Evolutionary conservation across 768 basidiomycete species (phyloP).

Genomic region (Phaeotremella fagi): DNA sequence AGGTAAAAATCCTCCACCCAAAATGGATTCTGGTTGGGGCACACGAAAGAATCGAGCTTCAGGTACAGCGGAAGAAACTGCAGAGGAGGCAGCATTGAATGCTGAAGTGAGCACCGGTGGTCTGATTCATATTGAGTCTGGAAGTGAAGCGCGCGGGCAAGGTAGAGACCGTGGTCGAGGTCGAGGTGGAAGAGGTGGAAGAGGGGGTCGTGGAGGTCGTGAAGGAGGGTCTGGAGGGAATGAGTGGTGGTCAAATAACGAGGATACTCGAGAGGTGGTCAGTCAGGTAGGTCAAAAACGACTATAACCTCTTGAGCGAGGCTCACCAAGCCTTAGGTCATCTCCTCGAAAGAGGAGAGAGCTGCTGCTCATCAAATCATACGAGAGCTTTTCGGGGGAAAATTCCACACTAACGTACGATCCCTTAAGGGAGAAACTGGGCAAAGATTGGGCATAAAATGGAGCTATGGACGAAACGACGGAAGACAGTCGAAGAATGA

Average conservation of each 20-base stretch:
- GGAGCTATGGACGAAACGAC: constrained; percentile 49
- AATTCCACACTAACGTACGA: constrained; percentile 72
- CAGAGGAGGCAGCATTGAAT: constrained; percentile 35
- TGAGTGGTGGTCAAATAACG: constrained; percentile 46
- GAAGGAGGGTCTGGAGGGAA: constrained; percentile 10
- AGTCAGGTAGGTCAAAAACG: constrained; percentile 78
- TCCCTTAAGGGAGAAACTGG: constrained; percentile 57
- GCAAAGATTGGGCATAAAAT: constrained; percentile 73
- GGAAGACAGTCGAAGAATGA: background rate
- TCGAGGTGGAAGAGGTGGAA: constrained; percentile 26
- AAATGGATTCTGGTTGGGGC: constrained; percentile 72
- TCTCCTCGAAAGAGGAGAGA: constrained; percentile 71
- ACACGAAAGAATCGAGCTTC: constrained; percentile 4
- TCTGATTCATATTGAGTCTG: background rate
- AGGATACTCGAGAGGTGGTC: constrained; percentile 69
- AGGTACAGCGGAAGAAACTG: constrained; percentile 23
- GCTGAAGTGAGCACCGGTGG: background rate
- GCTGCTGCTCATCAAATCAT: constrained; percentile 76
- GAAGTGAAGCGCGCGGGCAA: constrained; percentile 27
- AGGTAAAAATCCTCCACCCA: constrained; percentile 70
- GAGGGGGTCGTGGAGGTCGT: constrained; percentile 24
- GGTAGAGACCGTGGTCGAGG: constrained; percentile 44
- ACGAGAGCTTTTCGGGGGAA: constrained; percentile 73
- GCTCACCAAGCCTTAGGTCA: no score
- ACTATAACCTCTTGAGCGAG: no score